phyloP scores from a whole-genome alignment of 2,329 filamentous ascomycete genomes.

The Nothophaeocryptopus gaeumannii region DNA sequence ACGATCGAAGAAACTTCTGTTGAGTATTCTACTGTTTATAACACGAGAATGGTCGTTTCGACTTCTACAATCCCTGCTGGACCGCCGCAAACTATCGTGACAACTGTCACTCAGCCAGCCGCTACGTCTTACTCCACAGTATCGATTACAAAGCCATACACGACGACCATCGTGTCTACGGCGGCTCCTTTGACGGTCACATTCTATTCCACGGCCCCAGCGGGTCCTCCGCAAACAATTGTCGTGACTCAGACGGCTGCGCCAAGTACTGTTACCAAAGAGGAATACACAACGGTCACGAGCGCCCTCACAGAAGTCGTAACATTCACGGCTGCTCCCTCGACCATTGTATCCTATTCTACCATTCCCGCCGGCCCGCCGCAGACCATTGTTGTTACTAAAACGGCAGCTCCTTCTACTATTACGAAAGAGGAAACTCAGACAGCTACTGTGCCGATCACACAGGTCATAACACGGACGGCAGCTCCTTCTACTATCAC shows the following conservation, averaged over 20 bases:
- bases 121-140: slow-evolving; percentile 5
- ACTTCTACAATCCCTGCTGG: slow-evolving; percentile 2
- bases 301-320: background rate
- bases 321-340: background rate
- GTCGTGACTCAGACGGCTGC: slow-evolving; percentile 1
- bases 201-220: background rate
- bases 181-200: slow-evolving; percentile 1
- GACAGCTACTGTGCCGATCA: background rate
- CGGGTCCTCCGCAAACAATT: background rate
- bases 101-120: slow-evolving; percentile 1
- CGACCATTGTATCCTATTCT: background rate
- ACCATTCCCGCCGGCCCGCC: background rate
- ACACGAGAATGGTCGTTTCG: slow-evolving; percentile 1
- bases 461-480: slow-evolving; percentile 1
- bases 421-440: slow-evolving; percentile 1
- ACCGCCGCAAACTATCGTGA: slow-evolving; percentile 2
- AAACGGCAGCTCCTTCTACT: slow-evolving; percentile 4
- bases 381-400: background rate
- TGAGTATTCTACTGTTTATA: slow-evolving; percentile 5
- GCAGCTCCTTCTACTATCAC: slow-evolving; percentile 3
- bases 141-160: background rate
- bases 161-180: background rate
- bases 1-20: slow-evolving; percentile 6
- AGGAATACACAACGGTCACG: background rate
- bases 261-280: slow-evolving; percentile 4